Evolutionary conservation across 2,329 filamentous ascomycete species (phyloP), one percentile per base, ranked within the genome.

Genomic region (Cordyceps cicadae): DNA sequence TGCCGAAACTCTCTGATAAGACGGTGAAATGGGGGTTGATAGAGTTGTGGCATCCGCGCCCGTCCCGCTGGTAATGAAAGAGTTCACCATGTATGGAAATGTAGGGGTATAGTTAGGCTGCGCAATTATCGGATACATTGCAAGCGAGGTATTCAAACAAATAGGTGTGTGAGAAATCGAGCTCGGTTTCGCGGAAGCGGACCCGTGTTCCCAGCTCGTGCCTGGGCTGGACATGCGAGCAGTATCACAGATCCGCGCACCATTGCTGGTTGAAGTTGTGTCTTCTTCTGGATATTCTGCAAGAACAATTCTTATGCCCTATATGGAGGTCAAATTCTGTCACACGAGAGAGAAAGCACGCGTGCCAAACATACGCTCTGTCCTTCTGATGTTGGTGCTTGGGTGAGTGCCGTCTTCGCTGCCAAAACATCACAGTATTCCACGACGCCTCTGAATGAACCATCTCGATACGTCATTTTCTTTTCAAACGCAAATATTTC

Each of bases 391-490:
- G 48, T 41, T 5, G n/a, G 49, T 50, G 76, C 74, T 60, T 71
- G 72, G 8, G 72, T 67, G 3, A 77, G 70, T 5, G 78, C 77
- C 5, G 67, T 66, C 17, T 75, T 51, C 11, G 79, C 79, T 56
- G 76, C 69, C 2, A 76, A 73, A 24, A 75, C 71, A 62, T 85
- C 81, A 57, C 76, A 78, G 61, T 79, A 86, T 65, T 86, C 82
- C 2, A 78, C 77, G 52, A 82, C 69, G 8, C 79, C 78, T 58
- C 73, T 75, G 63, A 81, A 75, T 6, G 76, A 67, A 8, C 75
- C 77, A 37, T 77, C 74, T 11, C 75, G 72, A 7, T 74, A 74
- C 14, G 71, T 73, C 15, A 70, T 66, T 14, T 75, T 69, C 37
- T 74, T 74, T 54, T 80, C 74, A 64, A 83, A 78, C 0, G 82